phyloP scores from a whole-genome alignment of 2,329 filamentous ascomycete species.

The Aureobasidium namibiae region DNA sequence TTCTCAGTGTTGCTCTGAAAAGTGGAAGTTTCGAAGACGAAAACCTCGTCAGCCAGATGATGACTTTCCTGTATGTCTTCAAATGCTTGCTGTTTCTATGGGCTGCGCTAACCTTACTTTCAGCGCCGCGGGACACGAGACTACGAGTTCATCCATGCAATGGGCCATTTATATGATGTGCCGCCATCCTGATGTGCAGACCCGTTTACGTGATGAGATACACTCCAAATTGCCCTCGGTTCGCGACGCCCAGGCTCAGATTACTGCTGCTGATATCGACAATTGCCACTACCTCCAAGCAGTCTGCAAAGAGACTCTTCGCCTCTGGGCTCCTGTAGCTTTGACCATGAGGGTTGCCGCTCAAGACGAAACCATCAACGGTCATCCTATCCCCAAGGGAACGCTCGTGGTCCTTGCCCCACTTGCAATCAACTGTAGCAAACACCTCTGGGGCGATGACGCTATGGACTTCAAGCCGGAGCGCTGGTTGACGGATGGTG shows the following conservation, averaged over 20 bases:
- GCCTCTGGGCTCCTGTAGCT: constrained; percentile 64
- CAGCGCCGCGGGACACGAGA: constrained; percentile 54
- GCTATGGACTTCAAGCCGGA: constrained; percentile 71
- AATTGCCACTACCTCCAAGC: constrained; percentile 71
- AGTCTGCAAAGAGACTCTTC: constrained; percentile 68
- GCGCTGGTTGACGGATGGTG: constrained; percentile 55
- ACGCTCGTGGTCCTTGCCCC: constrained; percentile 59
- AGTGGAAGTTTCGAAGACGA: constrained; percentile 70
- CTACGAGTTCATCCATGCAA: constrained; percentile 45
- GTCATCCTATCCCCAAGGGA: constrained; percentile 58
- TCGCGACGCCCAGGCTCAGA: constrained; percentile 29
- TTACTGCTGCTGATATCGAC: constrained; percentile 56
- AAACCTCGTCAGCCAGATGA: constrained; percentile 77
- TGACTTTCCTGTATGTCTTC: constrained; percentile 60
- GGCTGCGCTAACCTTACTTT: neutral
- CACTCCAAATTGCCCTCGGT: constrained; percentile 38
- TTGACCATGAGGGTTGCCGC: constrained; percentile 59
- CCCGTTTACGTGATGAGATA: constrained; percentile 43
- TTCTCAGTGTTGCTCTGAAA: constrained; percentile 70
- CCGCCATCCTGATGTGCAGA: constrained; percentile 41
- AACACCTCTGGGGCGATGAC: constrained; percentile 66
- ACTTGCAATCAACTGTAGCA: constrained; percentile 61
- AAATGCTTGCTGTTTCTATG: neutral
- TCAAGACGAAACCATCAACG: constrained; percentile 56
- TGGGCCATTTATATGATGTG: constrained; percentile 48